Conservation (phyloP, 148 eudicot species). For the Talinum fruticosum region DNA sequence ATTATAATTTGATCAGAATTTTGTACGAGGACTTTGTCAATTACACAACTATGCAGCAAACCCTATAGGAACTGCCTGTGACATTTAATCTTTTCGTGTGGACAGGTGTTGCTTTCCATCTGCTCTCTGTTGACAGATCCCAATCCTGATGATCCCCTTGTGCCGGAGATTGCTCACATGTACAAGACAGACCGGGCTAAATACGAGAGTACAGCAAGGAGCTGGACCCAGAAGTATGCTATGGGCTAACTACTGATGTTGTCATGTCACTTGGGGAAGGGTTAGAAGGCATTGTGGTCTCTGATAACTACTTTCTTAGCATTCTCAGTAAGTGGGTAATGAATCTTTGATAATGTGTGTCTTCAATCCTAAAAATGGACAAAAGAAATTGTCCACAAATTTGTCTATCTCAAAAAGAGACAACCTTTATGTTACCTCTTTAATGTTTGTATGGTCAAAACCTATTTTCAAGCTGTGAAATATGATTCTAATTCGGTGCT, state of each 20-base stretch:
- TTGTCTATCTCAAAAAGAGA: slow-evolving; percentile 20
- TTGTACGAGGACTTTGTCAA: neutral
- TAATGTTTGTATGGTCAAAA: slow-evolving; percentile 27
- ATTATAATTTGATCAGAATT: no score
- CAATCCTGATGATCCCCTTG: slow-evolving; percentile 87
- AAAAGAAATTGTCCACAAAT: slow-evolving; percentile 24
- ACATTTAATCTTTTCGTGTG: neutral
- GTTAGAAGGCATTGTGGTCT: slow-evolving; percentile 17
- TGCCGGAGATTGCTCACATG: slow-evolving; percentile 94
- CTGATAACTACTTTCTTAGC: slow-evolving; percentile 19
- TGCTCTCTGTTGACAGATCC: slow-evolving; percentile 88
- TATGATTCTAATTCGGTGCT: slow-evolving; percentile 26
- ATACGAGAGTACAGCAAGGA: slow-evolving; percentile 83
- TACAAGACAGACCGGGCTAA: slow-evolving; percentile 79
- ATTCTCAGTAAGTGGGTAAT: slow-evolving; percentile 16
- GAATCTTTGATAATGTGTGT: slow-evolving; percentile 25
- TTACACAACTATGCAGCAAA: no score
- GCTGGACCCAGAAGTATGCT: slow-evolving; percentile 96
- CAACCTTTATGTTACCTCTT: slow-evolving; percentile 19
- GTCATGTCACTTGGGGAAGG: slow-evolving; percentile 23
- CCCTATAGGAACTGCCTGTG: neutral
- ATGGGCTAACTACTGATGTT: slow-evolving; percentile 54
- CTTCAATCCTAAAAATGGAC: slow-evolving; percentile 31
- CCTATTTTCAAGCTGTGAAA: slow-evolving; percentile 31
- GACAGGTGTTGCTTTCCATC: slow-evolving; percentile 79